phyloP scores from a whole-genome alignment of 208 protist species.

The Endotrypanum monterogeii region DNA sequence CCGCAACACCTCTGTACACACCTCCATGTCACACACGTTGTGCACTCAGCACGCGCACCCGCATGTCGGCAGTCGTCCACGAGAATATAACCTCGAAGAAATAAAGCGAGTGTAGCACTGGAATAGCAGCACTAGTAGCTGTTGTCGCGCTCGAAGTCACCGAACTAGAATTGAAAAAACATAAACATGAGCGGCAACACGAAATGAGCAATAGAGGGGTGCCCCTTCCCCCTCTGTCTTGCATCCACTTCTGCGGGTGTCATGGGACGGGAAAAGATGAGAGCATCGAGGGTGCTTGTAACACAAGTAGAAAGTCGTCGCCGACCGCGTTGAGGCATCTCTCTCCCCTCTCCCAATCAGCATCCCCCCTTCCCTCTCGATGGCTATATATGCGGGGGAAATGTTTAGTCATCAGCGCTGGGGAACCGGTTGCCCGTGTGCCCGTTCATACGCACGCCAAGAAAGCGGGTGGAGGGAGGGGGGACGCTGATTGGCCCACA shows the following conservation, averaged over 20 bases:
- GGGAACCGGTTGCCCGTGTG: neutral
- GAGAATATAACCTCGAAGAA: too few species aligned
- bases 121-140: neutral
- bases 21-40: too few species aligned
- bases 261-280: neutral
- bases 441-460: constrained; percentile 26
- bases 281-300: neutral
- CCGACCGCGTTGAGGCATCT: neutral
- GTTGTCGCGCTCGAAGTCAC: neutral
- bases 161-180: neutral
- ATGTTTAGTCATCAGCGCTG: neutral
- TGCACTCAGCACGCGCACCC: too few species aligned
- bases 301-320: neutral
- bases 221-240: neutral
- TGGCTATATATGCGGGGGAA: neutral
- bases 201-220: too few species aligned
- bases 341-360: neutral
- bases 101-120: too few species aligned
- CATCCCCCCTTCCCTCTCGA: neutral
- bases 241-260: neutral
- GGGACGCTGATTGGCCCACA: neutral
- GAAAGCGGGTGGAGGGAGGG: constrained; percentile 16
- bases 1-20: too few species aligned
- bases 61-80: too few species aligned
- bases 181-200: neutral